Percentiles rank a stretch among this genome's conserved stretches.
Conservation (phyloP, 2,329 filamentous ascomycete species). For the Diplodia mutila region DNA sequence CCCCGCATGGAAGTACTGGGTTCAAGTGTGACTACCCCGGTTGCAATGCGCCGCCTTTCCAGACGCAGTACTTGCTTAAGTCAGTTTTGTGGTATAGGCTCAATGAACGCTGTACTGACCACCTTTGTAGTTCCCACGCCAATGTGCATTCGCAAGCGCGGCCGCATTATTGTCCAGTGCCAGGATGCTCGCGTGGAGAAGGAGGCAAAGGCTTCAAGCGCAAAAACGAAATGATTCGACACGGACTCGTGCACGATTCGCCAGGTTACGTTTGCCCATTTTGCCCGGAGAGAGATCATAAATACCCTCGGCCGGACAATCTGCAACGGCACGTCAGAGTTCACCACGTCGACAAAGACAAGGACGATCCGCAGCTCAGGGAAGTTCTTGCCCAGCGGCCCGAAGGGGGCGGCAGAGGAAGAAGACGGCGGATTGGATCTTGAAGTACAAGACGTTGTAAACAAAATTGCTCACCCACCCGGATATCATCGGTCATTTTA, state of each 20-base stretch:
- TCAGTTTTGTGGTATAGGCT: conserved; percentile 42
- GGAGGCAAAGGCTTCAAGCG: conserved; percentile 70
- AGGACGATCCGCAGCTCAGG: conserved; percentile 79
- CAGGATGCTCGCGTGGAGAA: conserved; percentile 60
- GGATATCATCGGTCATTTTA: conserved; percentile 4
- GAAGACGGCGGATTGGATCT: conserved; percentile 67
- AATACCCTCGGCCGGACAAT: conserved; percentile 94
- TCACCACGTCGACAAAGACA: conserved; percentile 87
- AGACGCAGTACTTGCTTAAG: conserved; percentile 77
- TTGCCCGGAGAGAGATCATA: conserved; percentile 90
- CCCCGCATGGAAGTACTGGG: conserved; percentile 26
- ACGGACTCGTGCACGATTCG: conserved; percentile 88
- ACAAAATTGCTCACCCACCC: conserved; percentile 3
- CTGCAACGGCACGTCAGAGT: conserved; percentile 92
- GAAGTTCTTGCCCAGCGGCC: conserved; percentile 85
- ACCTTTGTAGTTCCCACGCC: conserved; percentile 65
- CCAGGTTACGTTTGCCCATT: conserved; percentile 97
- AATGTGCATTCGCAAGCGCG: conserved; percentile 67
- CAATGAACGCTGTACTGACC: not conserved
- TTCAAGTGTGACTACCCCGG: conserved; percentile 63
- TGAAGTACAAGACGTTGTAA: not conserved
- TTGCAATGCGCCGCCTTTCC: conserved; percentile 74
- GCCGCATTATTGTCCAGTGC: conserved; percentile 66
- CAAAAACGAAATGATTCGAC: conserved; percentile 73
- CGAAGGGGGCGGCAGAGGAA: conserved; percentile 80